Base-by-base conservation (phyloP, 305 asterid species). In the Euphrasia arctica region DNA sequence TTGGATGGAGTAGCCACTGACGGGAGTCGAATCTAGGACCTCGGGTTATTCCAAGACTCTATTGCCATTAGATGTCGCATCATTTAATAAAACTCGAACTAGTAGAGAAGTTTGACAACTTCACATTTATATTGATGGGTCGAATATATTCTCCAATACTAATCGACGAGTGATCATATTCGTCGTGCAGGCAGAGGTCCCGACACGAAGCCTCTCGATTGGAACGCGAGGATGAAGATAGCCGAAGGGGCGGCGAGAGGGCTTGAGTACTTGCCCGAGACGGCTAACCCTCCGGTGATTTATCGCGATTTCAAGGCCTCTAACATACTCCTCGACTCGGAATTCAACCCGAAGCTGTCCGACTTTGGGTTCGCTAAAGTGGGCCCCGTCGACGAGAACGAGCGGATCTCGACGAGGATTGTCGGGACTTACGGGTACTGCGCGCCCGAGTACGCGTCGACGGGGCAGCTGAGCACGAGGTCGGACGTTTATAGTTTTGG, bases 371-470 rank as follows among this genome's bases (percentile, higher is more conserved):
- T 82, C 1, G 85, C 83, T 22, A 82, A 77, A 74, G 18, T 82
- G 12, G 83, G 88, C 2, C 81, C 83, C 1, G 48, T 74, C 0
- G 79, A 76, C 0, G 85, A 67, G 4, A 67, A 57, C 1, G 3
- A 67, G 3, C 75, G 60, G 27, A 67, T 77, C n/a, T 72, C 88
- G 9, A 79, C 88, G 1, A 62, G 81, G 62, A 84, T 82, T 22
- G 79, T 82, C 85, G 88, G 88, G 8, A 79, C 88, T 2, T 82
- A 75, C 22, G 88, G 88, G 2, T 82, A 82, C 27, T 82, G 88
- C 22, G 88, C 88, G 9, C 88, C 88, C 0, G 88, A 82, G 70
- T 79, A 79, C 25, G 88, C 85, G 0, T 58, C 74, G 41, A 69
- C 77, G 0, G 83, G 85, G 41, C 78, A 64, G 50, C 34, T 82